phyloP scores from a whole-genome alignment of 2,329 filamentous ascomycete genomes.

The Trichoderma sp. region DNA sequence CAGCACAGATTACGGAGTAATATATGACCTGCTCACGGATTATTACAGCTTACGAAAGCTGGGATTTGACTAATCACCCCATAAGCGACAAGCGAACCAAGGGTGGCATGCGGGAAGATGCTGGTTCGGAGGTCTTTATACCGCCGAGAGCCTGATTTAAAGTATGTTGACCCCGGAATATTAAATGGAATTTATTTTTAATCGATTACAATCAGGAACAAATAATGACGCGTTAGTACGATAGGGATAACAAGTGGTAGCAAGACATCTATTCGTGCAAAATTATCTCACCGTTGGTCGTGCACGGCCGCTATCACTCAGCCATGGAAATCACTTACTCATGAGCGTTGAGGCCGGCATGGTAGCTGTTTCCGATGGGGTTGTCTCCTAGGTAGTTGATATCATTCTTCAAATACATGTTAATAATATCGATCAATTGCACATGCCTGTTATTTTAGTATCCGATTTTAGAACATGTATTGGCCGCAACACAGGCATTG shows the following conservation, averaged over 20 bases:
- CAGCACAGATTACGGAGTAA: background rate
- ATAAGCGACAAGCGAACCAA: background rate
- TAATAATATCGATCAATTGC: background rate
- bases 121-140: background rate
- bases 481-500: too few relatives aligned
- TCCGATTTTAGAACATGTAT: too few relatives aligned
- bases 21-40: background rate
- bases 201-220: background rate
- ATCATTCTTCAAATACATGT: background rate
- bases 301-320: background rate
- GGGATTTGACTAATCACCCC: background rate
- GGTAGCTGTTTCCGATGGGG: background rate
- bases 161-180: background rate
- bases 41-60: background rate
- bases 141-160: background rate
- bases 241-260: background rate
- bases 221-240: too few relatives aligned
- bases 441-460: too few relatives aligned
- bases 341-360: background rate
- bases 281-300: conserved; percentile 2
- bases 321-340: background rate
- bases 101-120: background rate
- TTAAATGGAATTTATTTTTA: background rate
- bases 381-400: background rate
- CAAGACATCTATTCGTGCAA: background rate